Conservation (phyloP, 345 rosid species). For the Arabidopsis thaliana region DNA sequence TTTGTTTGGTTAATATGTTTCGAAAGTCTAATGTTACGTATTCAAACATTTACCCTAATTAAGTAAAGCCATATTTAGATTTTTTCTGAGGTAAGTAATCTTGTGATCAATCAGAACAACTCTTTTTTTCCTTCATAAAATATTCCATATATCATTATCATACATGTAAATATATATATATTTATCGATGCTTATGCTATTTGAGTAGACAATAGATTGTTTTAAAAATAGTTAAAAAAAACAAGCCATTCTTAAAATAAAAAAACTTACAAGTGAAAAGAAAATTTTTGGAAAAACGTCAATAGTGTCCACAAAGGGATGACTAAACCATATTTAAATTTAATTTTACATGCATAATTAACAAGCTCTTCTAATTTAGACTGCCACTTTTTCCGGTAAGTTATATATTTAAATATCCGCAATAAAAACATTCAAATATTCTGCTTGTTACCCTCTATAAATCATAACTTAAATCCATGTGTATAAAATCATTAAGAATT, state of each 20-base stretch:
- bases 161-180: neutral
- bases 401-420: neutral
- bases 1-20: neutral
- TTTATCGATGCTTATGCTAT: neutral
- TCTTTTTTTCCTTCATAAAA: slow-evolving; percentile 7
- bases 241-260: neutral
- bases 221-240: neutral
- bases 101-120: slow-evolving; percentile 11
- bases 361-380: neutral
- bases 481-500: neutral
- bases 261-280: neutral
- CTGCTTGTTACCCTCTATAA: neutral
- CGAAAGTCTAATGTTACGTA: slow-evolving; percentile 8
- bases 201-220: neutral
- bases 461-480: neutral
- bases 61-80: slow-evolving; percentile 3
- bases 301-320: neutral
- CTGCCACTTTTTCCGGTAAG: neutral
- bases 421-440: neutral
- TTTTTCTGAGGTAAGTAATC: slow-evolving; percentile 6
- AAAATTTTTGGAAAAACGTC: neutral
- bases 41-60: slow-evolving; percentile 3
- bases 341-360: neutral
- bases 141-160: neutral
- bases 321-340: neutral